phyloP scores from a whole-genome alignment of 805 yeast species.

The Hanseniaspora occidentalis region DNA sequence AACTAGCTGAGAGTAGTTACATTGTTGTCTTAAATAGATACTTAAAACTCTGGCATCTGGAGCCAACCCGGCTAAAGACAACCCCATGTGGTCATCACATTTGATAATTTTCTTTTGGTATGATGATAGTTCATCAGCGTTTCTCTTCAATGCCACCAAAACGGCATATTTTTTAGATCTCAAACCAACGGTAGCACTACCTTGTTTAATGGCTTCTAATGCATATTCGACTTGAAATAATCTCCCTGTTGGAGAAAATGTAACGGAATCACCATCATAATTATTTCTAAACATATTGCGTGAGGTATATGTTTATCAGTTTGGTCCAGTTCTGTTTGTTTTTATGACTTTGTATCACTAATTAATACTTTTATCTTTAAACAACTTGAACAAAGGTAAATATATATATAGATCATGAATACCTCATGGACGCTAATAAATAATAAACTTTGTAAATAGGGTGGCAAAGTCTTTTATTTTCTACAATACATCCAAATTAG shows the following conservation, averaged over 20 bases:
- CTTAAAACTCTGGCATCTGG: constrained; percentile 95
- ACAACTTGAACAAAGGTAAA: background rate
- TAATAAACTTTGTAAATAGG: too few relatives aligned
- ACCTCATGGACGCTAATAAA: too few relatives aligned
- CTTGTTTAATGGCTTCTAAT: constrained; percentile 94
- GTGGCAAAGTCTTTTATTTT: too few relatives aligned
- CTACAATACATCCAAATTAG: too few relatives aligned
- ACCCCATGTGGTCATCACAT: constrained; percentile 87
- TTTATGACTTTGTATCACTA: background rate
- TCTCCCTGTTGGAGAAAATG: constrained; percentile 98
- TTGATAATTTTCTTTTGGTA: constrained; percentile 89
- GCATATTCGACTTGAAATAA: constrained; percentile 97
- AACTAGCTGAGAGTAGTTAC: constrained; percentile 75
- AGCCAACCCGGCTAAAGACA: constrained; percentile 93
- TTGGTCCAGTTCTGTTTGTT: background rate
- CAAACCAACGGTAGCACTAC: constrained; percentile 92
- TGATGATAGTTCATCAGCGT: constrained; percentile 94
- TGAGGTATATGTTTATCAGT: background rate
- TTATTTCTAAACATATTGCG: constrained; percentile 75
- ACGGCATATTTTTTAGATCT: constrained; percentile 81
- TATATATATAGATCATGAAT: too few relatives aligned
- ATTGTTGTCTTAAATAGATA: constrained; percentile 80
- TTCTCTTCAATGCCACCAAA: constrained; percentile 85
- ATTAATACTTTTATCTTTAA: background rate
- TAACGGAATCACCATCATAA: constrained; percentile 96